These are phyloP conservation scores for Colletotrichum truncatum DNA, from an alignment of 2,329 filamentous ascomycete species.

Conservation along the genomic window DNA sequence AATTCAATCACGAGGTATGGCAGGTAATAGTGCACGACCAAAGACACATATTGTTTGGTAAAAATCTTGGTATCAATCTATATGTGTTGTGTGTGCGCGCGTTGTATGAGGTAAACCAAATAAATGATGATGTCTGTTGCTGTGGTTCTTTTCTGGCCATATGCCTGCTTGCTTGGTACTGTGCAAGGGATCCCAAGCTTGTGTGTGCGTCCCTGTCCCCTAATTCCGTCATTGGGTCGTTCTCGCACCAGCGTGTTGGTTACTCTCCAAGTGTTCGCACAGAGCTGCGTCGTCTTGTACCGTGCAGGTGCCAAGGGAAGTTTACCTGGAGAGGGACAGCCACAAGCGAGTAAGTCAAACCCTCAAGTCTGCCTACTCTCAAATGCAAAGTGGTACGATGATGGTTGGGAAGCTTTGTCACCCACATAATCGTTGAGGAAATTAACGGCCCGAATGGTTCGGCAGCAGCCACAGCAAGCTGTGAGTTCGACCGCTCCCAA, in stretches of 20 bases:
- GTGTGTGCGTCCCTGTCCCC: not conserved
- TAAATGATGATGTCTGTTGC: not conserved
- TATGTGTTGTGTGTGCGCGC: constrained; percentile 2
- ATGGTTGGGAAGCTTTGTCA: constrained; percentile 11
- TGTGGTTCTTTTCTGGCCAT: constrained; percentile 1
- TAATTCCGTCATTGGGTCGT: not conserved
- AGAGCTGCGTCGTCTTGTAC: not conserved
- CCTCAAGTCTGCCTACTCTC: not conserved
- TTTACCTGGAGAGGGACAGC: not conserved
- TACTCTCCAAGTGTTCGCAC: constrained; percentile 3
- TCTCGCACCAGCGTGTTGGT: not conserved
- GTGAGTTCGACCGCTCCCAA: not conserved
- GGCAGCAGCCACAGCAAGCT: not conserved
- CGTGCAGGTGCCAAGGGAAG: constrained; percentile 10
- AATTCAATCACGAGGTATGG: not conserved
- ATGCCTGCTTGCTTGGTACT: not conserved
- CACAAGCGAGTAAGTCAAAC: constrained; percentile 17
- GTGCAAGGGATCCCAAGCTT: constrained; percentile 3
- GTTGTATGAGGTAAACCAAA: not conserved
- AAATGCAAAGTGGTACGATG: constrained; percentile 20
- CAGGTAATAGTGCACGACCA: not conserved
- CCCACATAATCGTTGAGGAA: not conserved
- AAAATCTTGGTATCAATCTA: constrained; percentile 21
- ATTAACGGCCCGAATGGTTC: not conserved
- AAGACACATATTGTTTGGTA: not conserved